phyloP scores from a whole-genome alignment of 305 asterid genomes.

The Withania somnifera region DNA sequence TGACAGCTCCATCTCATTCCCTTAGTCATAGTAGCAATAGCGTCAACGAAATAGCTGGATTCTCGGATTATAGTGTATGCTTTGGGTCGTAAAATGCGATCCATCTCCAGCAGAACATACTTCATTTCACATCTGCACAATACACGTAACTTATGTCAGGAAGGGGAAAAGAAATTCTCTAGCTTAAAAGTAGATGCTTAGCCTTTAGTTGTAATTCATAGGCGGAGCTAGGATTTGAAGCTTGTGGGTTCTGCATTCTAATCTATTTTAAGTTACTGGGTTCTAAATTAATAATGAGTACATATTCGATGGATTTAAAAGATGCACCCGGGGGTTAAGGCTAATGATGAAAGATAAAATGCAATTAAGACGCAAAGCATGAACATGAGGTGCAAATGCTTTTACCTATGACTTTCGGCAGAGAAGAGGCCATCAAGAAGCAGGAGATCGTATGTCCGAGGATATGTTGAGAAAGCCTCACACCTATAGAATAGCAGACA shows the following conservation, averaged over 20 bases:
- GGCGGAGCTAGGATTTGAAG: neutral
- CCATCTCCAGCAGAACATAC: slow-evolving; percentile 85
- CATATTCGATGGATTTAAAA: neutral
- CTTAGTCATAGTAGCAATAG: slow-evolving; percentile 55
- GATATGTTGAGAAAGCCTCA: slow-evolving; percentile 97
- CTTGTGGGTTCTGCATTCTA: neutral
- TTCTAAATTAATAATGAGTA: neutral
- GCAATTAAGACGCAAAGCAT: neutral
- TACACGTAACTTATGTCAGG: neutral
- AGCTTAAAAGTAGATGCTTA: neutral
- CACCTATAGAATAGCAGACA: slow-evolving; percentile 41
- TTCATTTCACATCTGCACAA: slow-evolving; percentile 79
- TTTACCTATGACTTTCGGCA: slow-evolving; percentile 82
- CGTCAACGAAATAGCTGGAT: slow-evolving; percentile 62
- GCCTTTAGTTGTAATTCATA: neutral
- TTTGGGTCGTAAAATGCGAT: slow-evolving; percentile 75
- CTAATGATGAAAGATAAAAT: neutral
- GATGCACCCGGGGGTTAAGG: neutral
- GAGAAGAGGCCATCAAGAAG: slow-evolving; percentile 86
- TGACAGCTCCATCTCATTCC: slow-evolving; percentile 86
- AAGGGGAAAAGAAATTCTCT: neutral
- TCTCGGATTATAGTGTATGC: slow-evolving; percentile 72
- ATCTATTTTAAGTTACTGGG: neutral
- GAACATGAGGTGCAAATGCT: neutral
- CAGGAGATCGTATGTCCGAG: slow-evolving; percentile 89